A percentile compares a stretch with the other conserved stretches of the same genome.
phyloP scores from a whole-genome alignment of 768 basidiomycete genomes.

The Termitomyces sp. region DNA sequence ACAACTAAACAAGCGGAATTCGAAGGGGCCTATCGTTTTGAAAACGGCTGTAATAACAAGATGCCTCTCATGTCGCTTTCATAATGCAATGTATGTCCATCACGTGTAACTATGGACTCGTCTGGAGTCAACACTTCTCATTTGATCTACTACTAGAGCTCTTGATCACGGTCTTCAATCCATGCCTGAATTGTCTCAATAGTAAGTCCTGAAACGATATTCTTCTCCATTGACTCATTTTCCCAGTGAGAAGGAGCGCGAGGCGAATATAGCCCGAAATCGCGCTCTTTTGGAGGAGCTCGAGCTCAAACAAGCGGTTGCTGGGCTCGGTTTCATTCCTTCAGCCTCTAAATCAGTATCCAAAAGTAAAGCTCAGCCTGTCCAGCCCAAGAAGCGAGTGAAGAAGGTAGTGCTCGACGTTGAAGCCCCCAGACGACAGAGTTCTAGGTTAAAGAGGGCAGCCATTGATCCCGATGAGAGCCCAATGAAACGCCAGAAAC shows the following conservation, averaged over 20 bases:
- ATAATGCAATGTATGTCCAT: background rate
- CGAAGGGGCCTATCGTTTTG: too few relatives aligned
- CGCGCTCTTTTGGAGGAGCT: constrained; percentile 68
- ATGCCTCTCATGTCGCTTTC: too few relatives aligned
- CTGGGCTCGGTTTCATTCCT: constrained; percentile 41
- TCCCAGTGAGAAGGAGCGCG: constrained; percentile 60
- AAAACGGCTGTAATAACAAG: too few relatives aligned
- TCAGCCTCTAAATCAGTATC: constrained; percentile 25
- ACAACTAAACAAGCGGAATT: too few relatives aligned
- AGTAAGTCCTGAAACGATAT: constrained; percentile 27
- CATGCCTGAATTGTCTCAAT: constrained; percentile 46
- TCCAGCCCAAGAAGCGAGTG: constrained; percentile 48
- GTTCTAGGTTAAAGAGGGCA: constrained; percentile 51
- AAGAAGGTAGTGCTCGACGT: constrained; percentile 44
- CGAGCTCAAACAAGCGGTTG: constrained; percentile 53
- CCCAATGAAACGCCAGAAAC: constrained; percentile 54
- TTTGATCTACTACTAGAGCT: too few relatives aligned
- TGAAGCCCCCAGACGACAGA: constrained; percentile 57
- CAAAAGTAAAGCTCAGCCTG: constrained; percentile 50
- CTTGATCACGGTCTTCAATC: too few relatives aligned
- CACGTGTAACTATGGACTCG: background rate
- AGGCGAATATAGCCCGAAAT: constrained; percentile 80
- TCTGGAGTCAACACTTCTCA: background rate
- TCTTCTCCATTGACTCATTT: background rate
- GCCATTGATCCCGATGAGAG: constrained; percentile 56